Evolutionary conservation across 192 early-diverging fungal species (phyloP).

Genomic region (Cladochytrium replicatum): DNA sequence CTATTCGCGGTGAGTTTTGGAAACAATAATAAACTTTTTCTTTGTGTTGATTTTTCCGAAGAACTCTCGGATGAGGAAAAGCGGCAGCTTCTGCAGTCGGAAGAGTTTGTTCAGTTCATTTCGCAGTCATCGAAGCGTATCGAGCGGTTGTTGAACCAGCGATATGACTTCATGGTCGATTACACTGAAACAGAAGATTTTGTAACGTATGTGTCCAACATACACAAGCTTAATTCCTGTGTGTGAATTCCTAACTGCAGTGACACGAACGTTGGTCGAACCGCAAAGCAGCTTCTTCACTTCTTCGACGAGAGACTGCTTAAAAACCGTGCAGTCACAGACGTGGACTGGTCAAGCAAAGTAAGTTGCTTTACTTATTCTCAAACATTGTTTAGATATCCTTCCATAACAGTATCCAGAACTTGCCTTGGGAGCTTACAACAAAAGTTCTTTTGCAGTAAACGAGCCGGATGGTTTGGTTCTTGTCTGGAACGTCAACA

Average conservation of each 20-base stretch:
- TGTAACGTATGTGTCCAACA: constrained; percentile 6
- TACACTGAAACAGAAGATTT: constrained; percentile 45
- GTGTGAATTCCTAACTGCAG: constrained; percentile 20
- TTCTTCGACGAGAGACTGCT: constrained; percentile 79
- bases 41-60: constrained; percentile 4
- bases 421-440: constrained; percentile 81
- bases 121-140: constrained; percentile 78
- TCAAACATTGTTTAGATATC: not conserved
- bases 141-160: constrained; percentile 75
- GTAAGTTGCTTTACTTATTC: constrained; percentile 23
- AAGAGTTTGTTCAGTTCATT: constrained; percentile 77
- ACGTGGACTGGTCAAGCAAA: constrained; percentile 82
- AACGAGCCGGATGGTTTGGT: constrained; percentile 94
- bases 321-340: constrained; percentile 85
- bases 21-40: constrained; percentile 5
- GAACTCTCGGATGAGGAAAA: constrained; percentile 81
- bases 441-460: constrained; percentile 73
- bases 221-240: not conserved
- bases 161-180: constrained; percentile 91
- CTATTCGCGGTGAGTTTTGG: constrained; percentile 1
- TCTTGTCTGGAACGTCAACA: constrained; percentile 85
- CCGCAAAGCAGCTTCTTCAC: constrained; percentile 54
- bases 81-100: constrained; percentile 60
- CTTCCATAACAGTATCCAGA: constrained; percentile 60
- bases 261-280: constrained; percentile 53